phyloP scores from a whole-genome alignment of 2,329 filamentous ascomycete genomes.

The Verticillium longisporum region DNA sequence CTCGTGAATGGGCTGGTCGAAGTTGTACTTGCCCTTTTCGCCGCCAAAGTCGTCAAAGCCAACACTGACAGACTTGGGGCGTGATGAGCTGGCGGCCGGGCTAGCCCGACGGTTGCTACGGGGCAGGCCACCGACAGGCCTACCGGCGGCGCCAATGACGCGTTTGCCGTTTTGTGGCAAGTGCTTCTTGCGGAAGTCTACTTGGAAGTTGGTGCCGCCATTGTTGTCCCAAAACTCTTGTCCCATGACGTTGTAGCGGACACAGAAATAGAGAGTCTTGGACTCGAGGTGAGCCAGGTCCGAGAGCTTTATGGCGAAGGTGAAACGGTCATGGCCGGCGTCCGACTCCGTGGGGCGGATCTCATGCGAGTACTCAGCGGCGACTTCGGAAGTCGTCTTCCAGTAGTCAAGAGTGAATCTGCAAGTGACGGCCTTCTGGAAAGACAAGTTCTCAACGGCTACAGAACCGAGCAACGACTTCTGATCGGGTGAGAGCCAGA shows the following conservation, averaged over 20 bases:
- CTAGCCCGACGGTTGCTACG: conserved; percentile 56
- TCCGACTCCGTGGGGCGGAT: conserved; percentile 27
- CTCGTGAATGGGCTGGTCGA: conserved; percentile 53
- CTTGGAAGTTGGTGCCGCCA: conserved; percentile 75
- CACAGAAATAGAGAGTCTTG: conserved; percentile 88
- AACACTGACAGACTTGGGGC: conserved; percentile 48
- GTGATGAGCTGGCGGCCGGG: conserved; percentile 28
- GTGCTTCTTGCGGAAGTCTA: conserved; percentile 82
- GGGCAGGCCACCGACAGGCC: conserved; percentile 49
- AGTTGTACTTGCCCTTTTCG: conserved; percentile 40
- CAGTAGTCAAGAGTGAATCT: conserved; percentile 96
- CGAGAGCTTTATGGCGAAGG: conserved; percentile 86
- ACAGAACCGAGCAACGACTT: conserved; percentile 79
- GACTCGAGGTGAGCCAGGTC: conserved; percentile 86
- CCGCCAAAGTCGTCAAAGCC: conserved; percentile 65
- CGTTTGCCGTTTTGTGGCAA: conserved; percentile 55
- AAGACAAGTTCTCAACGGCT: conserved; percentile 81
- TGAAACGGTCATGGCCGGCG: conserved; percentile 75
- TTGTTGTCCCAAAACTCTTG: conserved; percentile 97
- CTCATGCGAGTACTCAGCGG: conserved; percentile 80
- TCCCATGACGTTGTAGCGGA: conserved; percentile 79
- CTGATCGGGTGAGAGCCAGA: conserved; percentile 83
- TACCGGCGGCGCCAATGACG: conserved; percentile 40
- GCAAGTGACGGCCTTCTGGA: conserved; percentile 82
- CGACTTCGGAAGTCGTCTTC: conserved; percentile 95